phyloP scores from a whole-genome alignment of 176 grass and related monocot species.

The Poa pratensis region DNA sequence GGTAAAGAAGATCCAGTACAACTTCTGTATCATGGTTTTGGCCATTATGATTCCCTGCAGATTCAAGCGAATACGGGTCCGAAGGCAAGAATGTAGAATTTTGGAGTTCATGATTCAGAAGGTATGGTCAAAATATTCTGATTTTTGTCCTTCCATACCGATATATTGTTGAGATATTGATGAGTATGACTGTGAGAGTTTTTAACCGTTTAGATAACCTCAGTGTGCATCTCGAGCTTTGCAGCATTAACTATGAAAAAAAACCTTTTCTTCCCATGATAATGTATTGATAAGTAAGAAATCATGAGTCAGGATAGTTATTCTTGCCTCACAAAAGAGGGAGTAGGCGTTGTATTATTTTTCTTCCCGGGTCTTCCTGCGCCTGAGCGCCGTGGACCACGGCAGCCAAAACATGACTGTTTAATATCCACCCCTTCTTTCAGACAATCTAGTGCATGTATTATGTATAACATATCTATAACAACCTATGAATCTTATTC shows the following conservation, averaged over 20 bases:
- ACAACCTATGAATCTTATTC: background rate
- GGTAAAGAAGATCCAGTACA: conserved; percentile 76
- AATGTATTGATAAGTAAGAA: conserved; percentile 14
- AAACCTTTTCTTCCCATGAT: background rate
- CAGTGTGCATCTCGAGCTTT: background rate
- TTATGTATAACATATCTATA: background rate
- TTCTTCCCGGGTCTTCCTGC: background rate
- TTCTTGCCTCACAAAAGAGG: background rate
- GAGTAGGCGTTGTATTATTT: background rate
- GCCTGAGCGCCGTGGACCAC: no score
- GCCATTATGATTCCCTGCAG: conserved; percentile 89
- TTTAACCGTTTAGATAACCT: background rate
- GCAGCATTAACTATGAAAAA: background rate
- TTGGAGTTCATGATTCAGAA: background rate
- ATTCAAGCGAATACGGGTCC: conserved; percentile 52
- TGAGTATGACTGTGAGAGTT: background rate
- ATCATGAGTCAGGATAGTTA: background rate
- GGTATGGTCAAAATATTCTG: background rate
- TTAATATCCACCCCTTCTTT: background rate
- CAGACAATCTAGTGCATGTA: conserved; percentile 4
- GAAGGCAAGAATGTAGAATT: conserved; percentile 44
- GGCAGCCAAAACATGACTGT: background rate
- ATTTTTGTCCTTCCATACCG: background rate
- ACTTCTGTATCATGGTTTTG: conserved; percentile 95
- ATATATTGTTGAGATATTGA: background rate